phyloP scores from a whole-genome alignment of 1,139 yeast genomes.

The Candida albicans region DNA sequence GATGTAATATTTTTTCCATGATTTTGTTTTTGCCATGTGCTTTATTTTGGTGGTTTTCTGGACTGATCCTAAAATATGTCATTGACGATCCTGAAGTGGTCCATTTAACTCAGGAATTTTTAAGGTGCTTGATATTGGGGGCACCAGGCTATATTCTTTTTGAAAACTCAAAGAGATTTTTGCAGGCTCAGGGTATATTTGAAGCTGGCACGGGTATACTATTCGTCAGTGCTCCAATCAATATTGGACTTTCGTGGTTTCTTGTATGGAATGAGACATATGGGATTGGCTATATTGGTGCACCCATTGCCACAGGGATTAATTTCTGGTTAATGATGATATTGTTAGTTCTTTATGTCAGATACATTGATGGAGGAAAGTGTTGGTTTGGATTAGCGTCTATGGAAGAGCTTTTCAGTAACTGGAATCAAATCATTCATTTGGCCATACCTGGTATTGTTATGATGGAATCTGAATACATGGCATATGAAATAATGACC shows the following conservation, averaged over 20 bases:
- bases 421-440: conserved; percentile 60
- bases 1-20: conserved; percentile 61
- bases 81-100: conserved; percentile 66
- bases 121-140: conserved; percentile 67
- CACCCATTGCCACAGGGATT: conserved; percentile 68
- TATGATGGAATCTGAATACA: conserved; percentile 72
- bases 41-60: conserved; percentile 66
- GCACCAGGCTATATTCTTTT: conserved; percentile 85
- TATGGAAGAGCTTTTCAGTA: conserved; percentile 46
- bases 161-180: conserved; percentile 76
- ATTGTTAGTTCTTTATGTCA: conserved; percentile 53
- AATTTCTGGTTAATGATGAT: conserved; percentile 71
- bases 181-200: conserved; percentile 91
- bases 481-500: conserved; percentile 73
- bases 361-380: conserved; percentile 60
- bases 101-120: conserved; percentile 58
- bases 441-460: conserved; percentile 72
- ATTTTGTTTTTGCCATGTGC: conserved; percentile 61
- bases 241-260: conserved; percentile 68
- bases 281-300: conserved; percentile 69
- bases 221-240: conserved; percentile 76
- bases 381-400: conserved; percentile 69
- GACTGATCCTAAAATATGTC: conserved; percentile 47
- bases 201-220: conserved; percentile 85
- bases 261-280: conserved; percentile 69